Conservation (phyloP, 106 monocot species). For the Ottelia alismoides region DNA sequence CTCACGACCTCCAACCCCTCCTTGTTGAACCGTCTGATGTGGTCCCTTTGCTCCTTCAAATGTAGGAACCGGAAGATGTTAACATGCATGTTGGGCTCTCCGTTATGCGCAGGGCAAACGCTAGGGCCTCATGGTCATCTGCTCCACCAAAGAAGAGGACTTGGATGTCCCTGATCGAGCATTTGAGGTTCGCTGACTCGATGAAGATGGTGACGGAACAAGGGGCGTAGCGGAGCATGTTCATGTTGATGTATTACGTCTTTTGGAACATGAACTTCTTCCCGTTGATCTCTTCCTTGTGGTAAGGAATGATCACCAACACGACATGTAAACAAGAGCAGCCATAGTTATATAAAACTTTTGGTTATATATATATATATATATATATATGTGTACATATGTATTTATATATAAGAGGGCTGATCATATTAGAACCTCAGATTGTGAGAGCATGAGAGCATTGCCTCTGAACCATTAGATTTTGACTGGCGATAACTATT, state of each 20-base stretch:
- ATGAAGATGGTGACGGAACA: not conserved
- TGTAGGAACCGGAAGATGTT: too few relatives aligned
- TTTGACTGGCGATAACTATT: too few relatives aligned
- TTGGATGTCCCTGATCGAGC: too few relatives aligned
- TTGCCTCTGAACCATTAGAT: not conserved
- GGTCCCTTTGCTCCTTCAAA: not conserved
- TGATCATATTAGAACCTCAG: not conserved
- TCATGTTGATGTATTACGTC: not conserved
- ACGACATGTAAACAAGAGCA: too few relatives aligned
- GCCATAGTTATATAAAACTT: too few relatives aligned
- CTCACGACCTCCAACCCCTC: not conserved
- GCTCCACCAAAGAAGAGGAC: too few relatives aligned
- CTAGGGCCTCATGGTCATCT: not conserved
- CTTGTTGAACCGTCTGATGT: not conserved
- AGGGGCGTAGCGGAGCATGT: not conserved
- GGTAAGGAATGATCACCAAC: too few relatives aligned
- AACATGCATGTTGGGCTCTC: not conserved
- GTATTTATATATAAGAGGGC: too few relatives aligned
- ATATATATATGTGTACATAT: too few relatives aligned
- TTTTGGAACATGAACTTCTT: not conserved
- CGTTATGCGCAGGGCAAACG: not conserved
- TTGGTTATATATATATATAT: too few relatives aligned
- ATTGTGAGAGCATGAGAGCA: constrained; percentile 10
- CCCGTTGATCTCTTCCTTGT: too few relatives aligned
- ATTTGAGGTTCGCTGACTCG: not conserved